Percentiles rank a stretch among this genome's conserved stretches.
phyloP scores from a whole-genome alignment of 1,139 yeast species.

The Diutina sp. region DNA sequence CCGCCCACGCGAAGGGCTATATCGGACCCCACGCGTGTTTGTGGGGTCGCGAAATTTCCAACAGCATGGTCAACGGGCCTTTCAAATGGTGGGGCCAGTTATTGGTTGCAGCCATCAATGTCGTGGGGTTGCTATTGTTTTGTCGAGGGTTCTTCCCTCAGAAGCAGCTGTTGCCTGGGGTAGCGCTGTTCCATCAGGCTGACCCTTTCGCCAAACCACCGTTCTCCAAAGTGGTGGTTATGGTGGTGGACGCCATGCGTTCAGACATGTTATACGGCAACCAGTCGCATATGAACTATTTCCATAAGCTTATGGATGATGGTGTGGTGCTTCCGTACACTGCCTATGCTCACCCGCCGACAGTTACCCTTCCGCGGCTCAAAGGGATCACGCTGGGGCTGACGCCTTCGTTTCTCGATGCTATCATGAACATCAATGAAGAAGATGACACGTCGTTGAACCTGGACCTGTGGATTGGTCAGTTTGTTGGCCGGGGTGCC shows the following conservation, averaged over 20 bases:
- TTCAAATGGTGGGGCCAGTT: neutral
- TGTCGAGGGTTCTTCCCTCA: conserved; percentile 84
- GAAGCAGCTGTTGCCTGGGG: conserved; percentile 58
- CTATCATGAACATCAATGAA: conserved; percentile 87
- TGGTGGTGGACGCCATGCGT: conserved; percentile 90
- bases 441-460: conserved; percentile 40
- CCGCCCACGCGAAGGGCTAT: neutral
- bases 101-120: conserved; percentile 10
- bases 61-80: neutral
- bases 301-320: conserved; percentile 50
- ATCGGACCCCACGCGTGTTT: neutral
- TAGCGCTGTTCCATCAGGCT: conserved; percentile 15
- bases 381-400: conserved; percentile 78
- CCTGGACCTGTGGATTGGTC: conserved; percentile 81
- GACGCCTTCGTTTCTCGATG: conserved; percentile 70
- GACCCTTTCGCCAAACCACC: conserved; percentile 21
- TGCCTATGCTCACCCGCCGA: conserved; percentile 80
- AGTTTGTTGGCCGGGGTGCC: conserved; percentile 33
- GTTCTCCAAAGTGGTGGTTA: conserved; percentile 58
- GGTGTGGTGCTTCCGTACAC: conserved; percentile 81
- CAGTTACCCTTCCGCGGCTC: conserved; percentile 68
- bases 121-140: conserved; percentile 46
- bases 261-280: conserved; percentile 62
- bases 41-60: neutral
- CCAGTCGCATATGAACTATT: conserved; percentile 45